Percentiles rank a stretch among this genome's conserved stretches.
Conservation (phyloP, 78 protist species). For the Goniomonas avonlea region DNA sequence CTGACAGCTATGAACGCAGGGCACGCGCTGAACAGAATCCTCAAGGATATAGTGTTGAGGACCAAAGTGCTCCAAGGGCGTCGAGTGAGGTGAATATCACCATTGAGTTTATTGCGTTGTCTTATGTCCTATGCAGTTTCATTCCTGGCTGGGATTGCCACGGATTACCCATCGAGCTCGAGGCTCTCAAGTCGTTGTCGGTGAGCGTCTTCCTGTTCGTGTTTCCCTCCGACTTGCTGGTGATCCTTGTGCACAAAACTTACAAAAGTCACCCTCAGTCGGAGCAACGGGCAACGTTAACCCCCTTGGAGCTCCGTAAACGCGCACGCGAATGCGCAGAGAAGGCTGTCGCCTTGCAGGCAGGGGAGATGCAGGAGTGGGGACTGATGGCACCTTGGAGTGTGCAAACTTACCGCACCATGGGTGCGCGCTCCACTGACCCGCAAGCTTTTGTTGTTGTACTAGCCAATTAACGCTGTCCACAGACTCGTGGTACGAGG, state of each 20-base stretch:
- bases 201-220: not conserved
- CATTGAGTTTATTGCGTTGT: not conserved
- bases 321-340: not conserved
- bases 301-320: not conserved
- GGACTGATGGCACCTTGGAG: not conserved
- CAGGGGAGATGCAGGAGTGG: not conserved
- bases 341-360: not conserved
- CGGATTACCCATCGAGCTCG: constrained; percentile 79
- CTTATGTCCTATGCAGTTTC: not conserved
- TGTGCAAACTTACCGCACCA: not conserved
- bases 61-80: constrained; percentile 48
- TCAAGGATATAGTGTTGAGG: constrained; percentile 64
- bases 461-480: no score
- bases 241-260: no score
- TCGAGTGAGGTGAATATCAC: constrained; percentile 33
- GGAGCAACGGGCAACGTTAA: not conserved
- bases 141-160: constrained; percentile 81
- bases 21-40: constrained; percentile 5
- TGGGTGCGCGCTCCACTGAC: no score
- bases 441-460: no score
- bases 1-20: no score
- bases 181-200: constrained; percentile 44
- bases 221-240: not conserved
- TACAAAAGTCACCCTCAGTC: not conserved
- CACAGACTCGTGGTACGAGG: constrained; percentile 64